Conservation (phyloP, 2,329 filamentous ascomycete genomes). For the Venturiaceae sp. region DNA sequence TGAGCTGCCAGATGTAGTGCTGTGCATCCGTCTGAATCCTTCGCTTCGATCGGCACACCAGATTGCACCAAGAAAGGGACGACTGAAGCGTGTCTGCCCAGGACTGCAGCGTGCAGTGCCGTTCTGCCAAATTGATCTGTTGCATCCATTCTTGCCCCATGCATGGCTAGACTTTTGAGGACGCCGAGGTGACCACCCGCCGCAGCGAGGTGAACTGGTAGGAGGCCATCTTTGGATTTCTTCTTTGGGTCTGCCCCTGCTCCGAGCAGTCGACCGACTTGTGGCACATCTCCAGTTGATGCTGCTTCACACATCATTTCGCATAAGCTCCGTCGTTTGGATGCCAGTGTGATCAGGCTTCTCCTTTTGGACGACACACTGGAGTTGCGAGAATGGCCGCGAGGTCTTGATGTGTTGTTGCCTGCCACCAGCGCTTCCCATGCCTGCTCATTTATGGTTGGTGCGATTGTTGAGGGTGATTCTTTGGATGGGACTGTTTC, state of each 20-base stretch:
- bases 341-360: neutral
- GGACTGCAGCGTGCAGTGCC: neutral
- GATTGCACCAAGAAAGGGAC: neutral
- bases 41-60: neutral
- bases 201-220: slow-evolving; percentile 1
- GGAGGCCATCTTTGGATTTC: neutral
- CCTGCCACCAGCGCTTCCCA: neutral
- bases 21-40: neutral
- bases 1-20: neutral
- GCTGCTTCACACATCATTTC: slow-evolving; percentile 4
- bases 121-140: neutral
- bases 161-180: neutral
- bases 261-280: neutral
- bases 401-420: neutral
- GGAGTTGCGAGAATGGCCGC: neutral
- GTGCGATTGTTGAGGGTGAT: neutral
- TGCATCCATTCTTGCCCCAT: slow-evolving; percentile 2
- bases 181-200: neutral
- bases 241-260: neutral
- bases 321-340: neutral
- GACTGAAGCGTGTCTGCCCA: neutral
- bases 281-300: slow-evolving; percentile 1
- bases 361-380: neutral
- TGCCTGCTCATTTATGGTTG: neutral
- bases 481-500: neutral